Conservation (phyloP, 2,329 filamentous ascomycete genomes). For the Decorospora gaudefroyi region DNA sequence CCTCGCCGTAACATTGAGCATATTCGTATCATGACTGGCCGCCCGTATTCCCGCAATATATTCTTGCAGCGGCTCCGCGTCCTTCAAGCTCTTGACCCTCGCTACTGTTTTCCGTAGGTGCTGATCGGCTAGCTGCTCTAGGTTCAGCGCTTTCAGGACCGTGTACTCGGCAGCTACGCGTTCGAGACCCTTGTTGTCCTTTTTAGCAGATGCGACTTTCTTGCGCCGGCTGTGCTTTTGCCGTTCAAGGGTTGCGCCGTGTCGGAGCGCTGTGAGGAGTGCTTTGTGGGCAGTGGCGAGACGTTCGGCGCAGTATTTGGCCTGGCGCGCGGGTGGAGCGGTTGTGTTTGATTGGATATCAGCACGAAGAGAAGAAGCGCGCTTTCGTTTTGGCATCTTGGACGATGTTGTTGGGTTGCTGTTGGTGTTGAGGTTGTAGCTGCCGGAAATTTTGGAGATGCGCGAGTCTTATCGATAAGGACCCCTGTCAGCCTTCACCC, state of each 20-base stretch:
- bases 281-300: constrained; percentile 61
- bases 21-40: constrained; percentile 51
- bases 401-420: background rate
- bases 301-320: constrained; percentile 46
- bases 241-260: constrained; percentile 74
- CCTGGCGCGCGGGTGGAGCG: constrained; percentile 21
- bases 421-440: constrained; percentile 4
- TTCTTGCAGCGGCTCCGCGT: constrained; percentile 54
- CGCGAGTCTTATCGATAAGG: constrained; percentile 17
- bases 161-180: constrained; percentile 67
- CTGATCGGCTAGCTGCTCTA: constrained; percentile 55
- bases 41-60: constrained; percentile 45
- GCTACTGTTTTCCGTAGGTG: constrained; percentile 61
- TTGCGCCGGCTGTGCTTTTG: constrained; percentile 71
- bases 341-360: constrained; percentile 4
- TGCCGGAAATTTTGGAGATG: constrained; percentile 18
- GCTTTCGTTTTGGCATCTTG: constrained; percentile 46
- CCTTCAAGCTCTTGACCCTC: constrained; percentile 62
- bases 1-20: constrained; percentile 62
- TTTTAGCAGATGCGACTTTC: constrained; percentile 57
- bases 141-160: constrained; percentile 62
- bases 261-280: constrained; percentile 67
- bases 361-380: constrained; percentile 23
- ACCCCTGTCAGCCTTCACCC: background rate
- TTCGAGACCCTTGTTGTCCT: constrained; percentile 55